A percentile compares a stretch with the other conserved stretches of the same genome.
phyloP scores from a whole-genome alignment of 768 basidiomycete genomes.

The Amanita inopinata region DNA sequence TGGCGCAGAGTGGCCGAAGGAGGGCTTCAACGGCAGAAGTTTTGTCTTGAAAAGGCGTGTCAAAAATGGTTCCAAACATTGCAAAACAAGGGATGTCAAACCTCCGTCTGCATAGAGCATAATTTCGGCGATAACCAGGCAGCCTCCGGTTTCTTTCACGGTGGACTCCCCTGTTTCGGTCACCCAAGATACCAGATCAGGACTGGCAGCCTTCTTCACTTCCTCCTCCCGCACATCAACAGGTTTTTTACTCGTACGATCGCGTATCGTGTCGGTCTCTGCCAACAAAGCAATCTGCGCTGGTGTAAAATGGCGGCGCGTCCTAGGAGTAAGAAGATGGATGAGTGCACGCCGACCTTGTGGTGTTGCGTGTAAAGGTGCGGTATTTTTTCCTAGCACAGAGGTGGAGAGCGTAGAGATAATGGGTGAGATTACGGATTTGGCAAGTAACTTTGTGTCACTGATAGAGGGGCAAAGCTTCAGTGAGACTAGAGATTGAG shows the following conservation, averaged over 20 bases:
- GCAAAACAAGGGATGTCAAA: conserved; percentile 23
- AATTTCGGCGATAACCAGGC: conserved; percentile 68
- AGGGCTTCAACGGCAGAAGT: conserved; percentile 49
- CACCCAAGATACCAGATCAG: conserved; percentile 64
- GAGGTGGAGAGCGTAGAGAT: conserved; percentile 54
- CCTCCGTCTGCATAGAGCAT: conserved; percentile 84
- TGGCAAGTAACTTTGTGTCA: conserved; percentile 84
- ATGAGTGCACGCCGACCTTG: conserved; percentile 79
- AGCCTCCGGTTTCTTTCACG: conserved; percentile 69
- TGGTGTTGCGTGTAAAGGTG: conserved; percentile 38
- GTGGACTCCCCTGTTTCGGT: conserved; percentile 49
- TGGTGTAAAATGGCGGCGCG: conserved; percentile 82
- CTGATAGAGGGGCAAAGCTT: conserved; percentile 34
- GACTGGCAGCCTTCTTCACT: conserved; percentile 64
- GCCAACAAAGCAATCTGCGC: conserved; percentile 62
- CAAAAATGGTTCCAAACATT: neutral
- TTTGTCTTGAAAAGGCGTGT: conserved; percentile 51
- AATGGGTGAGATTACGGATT: conserved; percentile 69
- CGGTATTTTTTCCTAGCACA: conserved; percentile 31
- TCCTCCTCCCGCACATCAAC: conserved; percentile 52
- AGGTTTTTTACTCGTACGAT: conserved; percentile 82
- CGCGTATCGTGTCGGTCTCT: conserved; percentile 60
- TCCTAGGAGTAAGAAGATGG: conserved; percentile 76
- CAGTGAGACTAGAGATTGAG: neutral
- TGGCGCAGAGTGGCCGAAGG: neutral